Conservation (phyloP, 139 green algal species). For the Zygnema cylindricum region DNA sequence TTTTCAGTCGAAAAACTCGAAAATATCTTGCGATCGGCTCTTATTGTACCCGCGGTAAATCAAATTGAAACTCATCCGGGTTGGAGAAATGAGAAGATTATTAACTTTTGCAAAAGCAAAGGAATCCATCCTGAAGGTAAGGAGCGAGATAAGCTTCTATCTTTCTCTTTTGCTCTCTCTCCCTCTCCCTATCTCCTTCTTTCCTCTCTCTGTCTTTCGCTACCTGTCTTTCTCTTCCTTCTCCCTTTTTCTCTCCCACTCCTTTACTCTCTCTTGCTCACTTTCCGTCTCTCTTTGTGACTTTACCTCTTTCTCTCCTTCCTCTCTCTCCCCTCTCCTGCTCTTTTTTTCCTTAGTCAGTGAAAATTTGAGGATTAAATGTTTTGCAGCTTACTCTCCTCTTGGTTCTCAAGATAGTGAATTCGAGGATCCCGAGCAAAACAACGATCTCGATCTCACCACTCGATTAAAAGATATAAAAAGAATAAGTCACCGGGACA, state of each 20-base stretch:
- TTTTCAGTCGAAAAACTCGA: conserved; percentile 64
- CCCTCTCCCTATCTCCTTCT: too few relatives aligned
- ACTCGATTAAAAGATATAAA: conserved; percentile 65
- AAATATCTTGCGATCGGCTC: conserved; percentile 31
- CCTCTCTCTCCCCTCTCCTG: too few relatives aligned
- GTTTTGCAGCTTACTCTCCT: conserved; percentile 83
- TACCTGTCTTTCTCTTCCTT: too few relatives aligned
- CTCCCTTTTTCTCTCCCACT: too few relatives aligned
- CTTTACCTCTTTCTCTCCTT: too few relatives aligned
- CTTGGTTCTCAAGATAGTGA: conserved; percentile 82
- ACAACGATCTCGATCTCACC: neutral
- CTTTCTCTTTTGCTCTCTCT: neutral
- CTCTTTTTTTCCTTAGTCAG: too few relatives aligned
- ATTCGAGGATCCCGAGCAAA: neutral
- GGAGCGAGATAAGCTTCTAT: neutral
- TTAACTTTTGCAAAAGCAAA: conserved; percentile 69
- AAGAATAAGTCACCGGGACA: conserved; percentile 72
- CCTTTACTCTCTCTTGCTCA: too few relatives aligned
- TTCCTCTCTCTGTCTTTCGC: too few relatives aligned
- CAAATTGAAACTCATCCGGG: conserved; percentile 90
- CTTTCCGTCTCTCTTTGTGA: too few relatives aligned
- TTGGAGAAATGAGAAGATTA: conserved; percentile 82
- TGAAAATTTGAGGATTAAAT: too few relatives aligned
- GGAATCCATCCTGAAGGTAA: conserved; percentile 82
- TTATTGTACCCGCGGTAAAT: conserved; percentile 56